Base-by-base conservation (phyloP, 352 stramenopile species). In the Albugo laibachii region DNA sequence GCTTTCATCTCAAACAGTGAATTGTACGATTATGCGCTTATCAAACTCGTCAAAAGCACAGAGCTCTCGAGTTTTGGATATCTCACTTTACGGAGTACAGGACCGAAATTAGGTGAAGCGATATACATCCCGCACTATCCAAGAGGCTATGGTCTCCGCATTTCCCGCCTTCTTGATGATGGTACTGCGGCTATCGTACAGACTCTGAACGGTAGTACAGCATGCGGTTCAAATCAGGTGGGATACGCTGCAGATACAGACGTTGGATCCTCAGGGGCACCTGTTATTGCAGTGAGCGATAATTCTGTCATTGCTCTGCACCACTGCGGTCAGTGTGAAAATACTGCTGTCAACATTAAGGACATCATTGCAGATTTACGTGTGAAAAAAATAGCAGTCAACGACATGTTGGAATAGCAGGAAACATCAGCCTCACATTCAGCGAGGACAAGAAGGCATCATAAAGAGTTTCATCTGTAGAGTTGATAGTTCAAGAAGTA, bases 1-100 rank as follows among this genome's bases (percentile, higher is more conserved):
- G 48, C 39, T 24, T 61, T 61, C 38, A 41, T 61, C 21, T 50
- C 50, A 27, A 61, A 56, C 49, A 47, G 36, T 52, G 41, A 45
- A 31, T 12, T 13, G 3, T 35, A 46, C 27, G 54, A 61, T 52
- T 61, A 57, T 41, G 54, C 54, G 18, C 45, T 83, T 24, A 36
- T 83, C 34, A 65, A 79, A 53, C 61, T 83, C 48, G 56, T 65
- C 31, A 37, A 47, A 5, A 57, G 56, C 14, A 62, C 61, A 15
- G 55, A 76, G 15, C n/a, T 56, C 2, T 36, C 15, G 11, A 11
- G 38, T 34, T 62, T 63, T 43, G 55, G 52, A 13, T 66, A 45
- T 42, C 47, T 66, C 3, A 54, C 62, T 42, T 40, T 58, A 2
- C 55, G 58, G 41, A 36, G 20, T 11, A 10, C 15, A 2, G 58